Base-by-base conservation (phyloP, 164 flowering plant species). In the Chloranthus sessilifolius region DNA sequence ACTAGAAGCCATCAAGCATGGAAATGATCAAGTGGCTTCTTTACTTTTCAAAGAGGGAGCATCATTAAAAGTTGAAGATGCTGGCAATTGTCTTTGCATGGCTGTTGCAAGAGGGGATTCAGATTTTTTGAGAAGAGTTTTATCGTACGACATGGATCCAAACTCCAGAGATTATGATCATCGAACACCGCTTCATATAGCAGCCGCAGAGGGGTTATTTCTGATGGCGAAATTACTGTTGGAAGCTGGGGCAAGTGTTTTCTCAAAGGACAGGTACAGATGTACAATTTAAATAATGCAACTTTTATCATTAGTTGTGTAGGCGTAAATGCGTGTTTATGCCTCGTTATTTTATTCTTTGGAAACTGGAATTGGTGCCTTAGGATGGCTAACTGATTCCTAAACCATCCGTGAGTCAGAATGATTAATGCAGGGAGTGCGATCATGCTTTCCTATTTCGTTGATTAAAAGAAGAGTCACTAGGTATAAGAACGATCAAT, bases 171-270 rank as follows among this genome's bases (percentile, higher is more conserved):
- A 91, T 52, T 91, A 81, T 59, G 88, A 88, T 51, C 77, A 77
- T 25, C 70, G 95, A 53, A 85, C 98, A 15, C 81, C 98, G 21
- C 90, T 91, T 59, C 98, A 91, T 65, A 56, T 88, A 28, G 95
- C 98, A 65, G 78, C 86, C 8, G 78, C 92, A 31, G 86, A 80
- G 35, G 98, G 95, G 20, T 36, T 80, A 46, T 75, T 63, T 70
- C 15, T 73, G 53, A 81, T 79, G 74, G 81, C 83, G 30, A 80
- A 82, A 57, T 23, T 85, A 55, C 78, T 91, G 12, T 9, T 88
- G 69, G 92, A 83, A 45, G 76, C 88, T 14, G 96, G 98, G 19
- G 95, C 98, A 29, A 77, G 74, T 72, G 96, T 91, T 46, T 61
- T 82, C 34, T 47, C 72, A 4, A 83, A 79, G 63, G 98, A 88